These are phyloP conservation scores for Ceratobasidium sp. DNA, from an alignment of 1,284 basidiomycete genomes.

Conservation along the genomic window DNA sequence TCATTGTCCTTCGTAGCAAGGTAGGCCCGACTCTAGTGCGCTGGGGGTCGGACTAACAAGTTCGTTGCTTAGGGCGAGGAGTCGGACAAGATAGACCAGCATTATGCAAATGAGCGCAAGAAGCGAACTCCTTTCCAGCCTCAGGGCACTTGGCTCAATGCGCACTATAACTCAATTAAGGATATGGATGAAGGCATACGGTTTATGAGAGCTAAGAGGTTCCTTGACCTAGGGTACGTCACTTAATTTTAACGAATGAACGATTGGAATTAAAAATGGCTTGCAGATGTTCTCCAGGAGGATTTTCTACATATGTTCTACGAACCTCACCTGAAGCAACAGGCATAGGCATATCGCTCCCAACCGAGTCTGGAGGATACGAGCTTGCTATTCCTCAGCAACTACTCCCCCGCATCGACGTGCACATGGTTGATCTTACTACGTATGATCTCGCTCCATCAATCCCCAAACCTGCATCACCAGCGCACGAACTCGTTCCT, in stretches of 20 bases:
- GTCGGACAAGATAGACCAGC: constrained; percentile 18
- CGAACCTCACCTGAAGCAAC: constrained; percentile 14
- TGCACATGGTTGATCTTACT: constrained; percentile 32
- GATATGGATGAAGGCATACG: constrained; percentile 22
- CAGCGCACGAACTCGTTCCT: neutral
- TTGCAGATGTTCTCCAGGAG: constrained; percentile 43
- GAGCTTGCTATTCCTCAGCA: constrained; percentile 11
- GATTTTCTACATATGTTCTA: constrained; percentile 28
- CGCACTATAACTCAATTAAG: constrained; percentile 6
- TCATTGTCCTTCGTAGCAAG: constrained; percentile 11
- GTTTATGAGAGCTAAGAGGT: constrained; percentile 7
- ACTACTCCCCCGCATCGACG: neutral
- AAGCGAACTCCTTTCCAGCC: neutral
- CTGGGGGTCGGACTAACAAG: constrained; percentile 67
- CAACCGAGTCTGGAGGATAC: constrained; percentile 24
- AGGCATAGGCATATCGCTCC: constrained; percentile 40
- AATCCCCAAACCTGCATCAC: constrained; percentile 12
- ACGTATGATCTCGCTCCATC: constrained; percentile 29
- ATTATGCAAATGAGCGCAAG: constrained; percentile 38
- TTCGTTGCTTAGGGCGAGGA: constrained; percentile 12
- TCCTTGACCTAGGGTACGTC: constrained; percentile 43
- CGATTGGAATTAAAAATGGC: neutral
- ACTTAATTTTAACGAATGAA: neutral
- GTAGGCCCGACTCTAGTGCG: neutral
- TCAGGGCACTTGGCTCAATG: neutral